phyloP scores from a whole-genome alignment of 768 basidiomycete species.

The Kwoniella newhampshirensis region DNA sequence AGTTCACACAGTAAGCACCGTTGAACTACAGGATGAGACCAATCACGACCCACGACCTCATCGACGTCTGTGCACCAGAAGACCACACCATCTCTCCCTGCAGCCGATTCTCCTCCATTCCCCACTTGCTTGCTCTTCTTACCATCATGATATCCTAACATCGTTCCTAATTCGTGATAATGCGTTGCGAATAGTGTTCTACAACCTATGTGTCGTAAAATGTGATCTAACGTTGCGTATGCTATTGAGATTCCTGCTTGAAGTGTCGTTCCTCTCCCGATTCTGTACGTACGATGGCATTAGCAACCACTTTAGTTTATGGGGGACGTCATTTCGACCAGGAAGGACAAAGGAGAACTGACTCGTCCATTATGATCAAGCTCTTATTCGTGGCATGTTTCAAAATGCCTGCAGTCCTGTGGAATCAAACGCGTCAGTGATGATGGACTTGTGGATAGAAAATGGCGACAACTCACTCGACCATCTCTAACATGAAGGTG shows the following conservation, averaged over 20 bases:
- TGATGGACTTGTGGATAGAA: no score
- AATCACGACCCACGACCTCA: constrained; percentile 73
- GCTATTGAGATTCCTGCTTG: constrained; percentile 91
- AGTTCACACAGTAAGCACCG: background rate
- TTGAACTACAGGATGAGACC: background rate
- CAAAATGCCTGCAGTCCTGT: constrained; percentile 89
- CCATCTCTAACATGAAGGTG: constrained; percentile 75
- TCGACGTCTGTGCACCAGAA: constrained; percentile 90
- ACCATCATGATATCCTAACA: constrained; percentile 59
- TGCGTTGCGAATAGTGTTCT: constrained; percentile 97
- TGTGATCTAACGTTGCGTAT: constrained; percentile 81
- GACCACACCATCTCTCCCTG: constrained; percentile 58
- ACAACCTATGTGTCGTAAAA: constrained; percentile 69
- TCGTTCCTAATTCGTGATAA: constrained; percentile 87
- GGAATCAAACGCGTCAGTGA: constrained; percentile 28
- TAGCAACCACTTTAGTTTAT: background rate
- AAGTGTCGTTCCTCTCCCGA: constrained; percentile 92
- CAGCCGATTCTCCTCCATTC: no score
- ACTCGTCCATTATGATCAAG: constrained; percentile 97
- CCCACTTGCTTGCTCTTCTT: background rate
- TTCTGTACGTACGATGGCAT: constrained; percentile 46
- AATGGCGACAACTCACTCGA: constrained; percentile 54
- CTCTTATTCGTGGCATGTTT: constrained; percentile 76
- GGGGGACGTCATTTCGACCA: background rate
- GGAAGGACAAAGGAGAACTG: constrained; percentile 5